Conservation (phyloP, 108 stramenopile genomes). For the Epithemia pelagica region DNA sequence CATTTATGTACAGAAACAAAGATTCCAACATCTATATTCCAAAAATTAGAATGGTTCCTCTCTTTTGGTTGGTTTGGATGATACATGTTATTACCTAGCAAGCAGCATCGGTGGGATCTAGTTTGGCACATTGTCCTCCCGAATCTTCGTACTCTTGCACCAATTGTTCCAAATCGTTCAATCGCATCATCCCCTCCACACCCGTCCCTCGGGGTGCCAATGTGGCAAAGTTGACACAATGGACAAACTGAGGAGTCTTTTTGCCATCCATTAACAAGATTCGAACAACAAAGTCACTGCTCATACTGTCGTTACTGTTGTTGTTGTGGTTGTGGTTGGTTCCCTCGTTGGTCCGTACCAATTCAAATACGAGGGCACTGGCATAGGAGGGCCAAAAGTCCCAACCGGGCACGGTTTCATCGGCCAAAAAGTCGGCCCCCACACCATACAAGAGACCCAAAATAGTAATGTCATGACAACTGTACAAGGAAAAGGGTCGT, state of each 20-base stretch:
- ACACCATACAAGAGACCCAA: conserved; percentile 63
- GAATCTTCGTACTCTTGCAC: background rate
- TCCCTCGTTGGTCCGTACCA: conserved; percentile 14
- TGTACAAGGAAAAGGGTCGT: conserved; percentile 55
- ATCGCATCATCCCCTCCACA: background rate
- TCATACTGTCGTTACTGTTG: background rate
- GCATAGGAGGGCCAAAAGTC: conserved; percentile 39
- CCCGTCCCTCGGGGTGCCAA: background rate
- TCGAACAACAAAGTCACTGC: background rate
- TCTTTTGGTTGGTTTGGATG: too few species aligned
- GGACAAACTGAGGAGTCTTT: background rate
- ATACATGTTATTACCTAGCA: too few species aligned
- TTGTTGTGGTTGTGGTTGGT: background rate
- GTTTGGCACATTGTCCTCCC: background rate
- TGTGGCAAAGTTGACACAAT: background rate
- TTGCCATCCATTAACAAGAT: background rate
- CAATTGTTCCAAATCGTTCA: background rate
- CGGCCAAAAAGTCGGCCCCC: conserved; percentile 56
- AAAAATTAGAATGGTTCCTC: too few species aligned
- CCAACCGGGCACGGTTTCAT: conserved; percentile 13
- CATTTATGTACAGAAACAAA: too few species aligned
- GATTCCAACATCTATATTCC: too few species aligned
- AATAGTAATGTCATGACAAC: conserved; percentile 75
- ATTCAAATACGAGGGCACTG: conserved; percentile 31
- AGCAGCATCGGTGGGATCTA: background rate